phyloP scores from a whole-genome alignment of 2,329 filamentous ascomycete species.

The Aurifilum marmelostoma region DNA sequence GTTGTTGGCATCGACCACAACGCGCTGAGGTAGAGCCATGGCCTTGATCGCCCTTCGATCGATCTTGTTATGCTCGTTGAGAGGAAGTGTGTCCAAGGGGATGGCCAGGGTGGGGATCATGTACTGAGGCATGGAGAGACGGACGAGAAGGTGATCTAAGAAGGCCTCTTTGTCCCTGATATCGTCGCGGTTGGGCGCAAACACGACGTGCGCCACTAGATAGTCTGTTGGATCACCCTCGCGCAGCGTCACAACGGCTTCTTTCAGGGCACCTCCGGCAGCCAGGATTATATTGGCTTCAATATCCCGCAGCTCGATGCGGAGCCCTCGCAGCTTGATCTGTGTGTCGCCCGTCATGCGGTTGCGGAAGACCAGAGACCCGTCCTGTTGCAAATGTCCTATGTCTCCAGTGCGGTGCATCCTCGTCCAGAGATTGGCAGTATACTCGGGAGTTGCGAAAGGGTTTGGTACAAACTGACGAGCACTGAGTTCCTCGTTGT shows the following conservation, averaged over 20 bases:
- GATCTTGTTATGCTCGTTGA: conserved; percentile 38
- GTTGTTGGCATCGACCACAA: conserved; percentile 17
- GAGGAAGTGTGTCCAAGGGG: conserved; percentile 36
- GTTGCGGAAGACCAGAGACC: conserved; percentile 41
- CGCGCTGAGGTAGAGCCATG: conserved; percentile 34
- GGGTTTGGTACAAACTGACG: conserved; percentile 4
- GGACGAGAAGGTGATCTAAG: conserved; percentile 23
- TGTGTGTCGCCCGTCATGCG: conserved; percentile 47
- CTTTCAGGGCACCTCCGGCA: not conserved
- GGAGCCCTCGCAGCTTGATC: conserved; percentile 45
- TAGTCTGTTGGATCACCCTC: not conserved
- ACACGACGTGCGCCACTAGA: conserved; percentile 21
- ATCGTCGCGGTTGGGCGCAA: not conserved
- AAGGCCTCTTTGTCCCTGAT: conserved; percentile 14
- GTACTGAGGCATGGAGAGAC: conserved; percentile 38
- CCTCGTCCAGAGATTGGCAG: conserved; percentile 28
- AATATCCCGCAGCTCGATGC: conserved; percentile 42
- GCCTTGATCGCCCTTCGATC: conserved; percentile 37
- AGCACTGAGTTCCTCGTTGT: conserved; percentile 31
- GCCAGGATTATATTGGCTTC: conserved; percentile 13
- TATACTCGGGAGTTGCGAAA: conserved; percentile 19
- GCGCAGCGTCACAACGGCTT: conserved; percentile 17
- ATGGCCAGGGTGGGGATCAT: conserved; percentile 41
- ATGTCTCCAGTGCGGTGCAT: conserved; percentile 48
- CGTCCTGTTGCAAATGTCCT: conserved; percentile 40